Evolutionary conservation across 2,329 filamentous ascomycete species (phyloP).

Genomic region (Aureobasidium sp.): DNA sequence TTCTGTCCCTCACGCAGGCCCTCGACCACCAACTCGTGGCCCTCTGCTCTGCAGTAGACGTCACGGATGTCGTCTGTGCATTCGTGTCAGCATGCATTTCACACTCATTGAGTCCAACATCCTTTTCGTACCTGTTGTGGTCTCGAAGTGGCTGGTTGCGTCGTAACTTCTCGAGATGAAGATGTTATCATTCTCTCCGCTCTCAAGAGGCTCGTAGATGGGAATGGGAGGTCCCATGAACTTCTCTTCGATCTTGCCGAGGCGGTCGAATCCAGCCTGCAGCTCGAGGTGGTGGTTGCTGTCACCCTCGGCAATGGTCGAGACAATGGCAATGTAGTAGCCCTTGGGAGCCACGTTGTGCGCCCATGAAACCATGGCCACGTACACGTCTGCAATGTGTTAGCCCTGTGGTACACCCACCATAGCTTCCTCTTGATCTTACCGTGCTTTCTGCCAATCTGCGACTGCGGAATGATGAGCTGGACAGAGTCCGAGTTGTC

Average conservation of each 20-base stretch:
- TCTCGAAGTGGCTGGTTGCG: constrained; percentile 96
- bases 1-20: constrained; percentile 72
- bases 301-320: constrained; percentile 84
- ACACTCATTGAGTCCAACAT: neutral
- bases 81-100: neutral
- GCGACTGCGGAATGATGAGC: constrained; percentile 94
- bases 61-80: constrained; percentile 79
- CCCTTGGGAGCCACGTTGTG: constrained; percentile 99
- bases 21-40: constrained; percentile 81
- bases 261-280: constrained; percentile 80
- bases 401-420: neutral
- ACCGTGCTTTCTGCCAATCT: constrained; percentile 96
- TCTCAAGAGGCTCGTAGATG: constrained; percentile 81
- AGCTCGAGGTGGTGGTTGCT: constrained; percentile 96
- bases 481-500: constrained; percentile 83
- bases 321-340: constrained; percentile 98
- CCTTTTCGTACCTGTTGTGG: constrained; percentile 50
- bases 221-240: constrained; percentile 93
- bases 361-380: constrained; percentile 87
- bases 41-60: constrained; percentile 76
- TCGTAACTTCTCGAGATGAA: constrained; percentile 99
- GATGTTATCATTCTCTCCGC: constrained; percentile 78
- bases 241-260: constrained; percentile 91
- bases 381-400: constrained; percentile 69
- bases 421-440: constrained; percentile 27